Percentiles rank a stretch among this genome's conserved stretches.
Evolutionary conservation across 768 basidiomycete species (phyloP).

Genomic region (Pilatotrama ljubarskyi): DNA sequence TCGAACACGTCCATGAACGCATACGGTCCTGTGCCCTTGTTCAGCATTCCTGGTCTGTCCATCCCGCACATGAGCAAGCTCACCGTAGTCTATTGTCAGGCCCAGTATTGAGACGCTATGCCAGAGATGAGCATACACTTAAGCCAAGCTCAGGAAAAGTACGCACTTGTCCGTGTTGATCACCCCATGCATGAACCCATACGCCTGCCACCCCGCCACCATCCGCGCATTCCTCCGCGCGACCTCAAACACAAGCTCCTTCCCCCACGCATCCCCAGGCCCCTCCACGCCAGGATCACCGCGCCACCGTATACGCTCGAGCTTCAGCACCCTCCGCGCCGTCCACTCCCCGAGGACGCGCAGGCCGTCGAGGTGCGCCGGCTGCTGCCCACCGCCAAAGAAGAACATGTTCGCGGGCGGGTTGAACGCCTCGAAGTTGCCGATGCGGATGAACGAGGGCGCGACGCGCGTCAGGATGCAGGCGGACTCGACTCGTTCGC

Average conservation of each 20-base stretch:
- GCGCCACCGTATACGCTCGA: conserved; percentile 38
- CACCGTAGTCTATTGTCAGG: conserved; percentile 76
- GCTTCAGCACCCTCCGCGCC: conserved; percentile 54
- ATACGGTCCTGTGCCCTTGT: conserved; percentile 62
- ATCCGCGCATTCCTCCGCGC: conserved; percentile 85
- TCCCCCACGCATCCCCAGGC: conserved; percentile 65
- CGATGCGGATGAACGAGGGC: conserved; percentile 89
- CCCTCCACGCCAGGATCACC: conserved; percentile 34
- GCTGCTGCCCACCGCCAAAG: conserved; percentile 77
- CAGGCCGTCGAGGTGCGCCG: conserved; percentile 72
- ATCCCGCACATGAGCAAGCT: conserved; percentile 6
- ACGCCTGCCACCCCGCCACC: conserved; percentile 95
- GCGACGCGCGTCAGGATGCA: conserved; percentile 80
- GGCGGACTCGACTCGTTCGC: conserved; percentile 74
- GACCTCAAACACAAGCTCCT: conserved; percentile 71
- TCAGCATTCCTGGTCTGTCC: background rate
- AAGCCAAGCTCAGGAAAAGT: background rate
- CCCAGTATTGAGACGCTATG: conserved; percentile 71
- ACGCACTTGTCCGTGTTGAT: conserved; percentile 94
- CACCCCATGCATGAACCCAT: conserved; percentile 94
- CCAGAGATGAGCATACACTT: conserved; percentile 12
- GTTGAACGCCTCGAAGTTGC: conserved; percentile 85
- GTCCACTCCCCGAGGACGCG: conserved; percentile 78
- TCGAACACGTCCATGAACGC: conserved; percentile 96
- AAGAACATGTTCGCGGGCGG: conserved; percentile 64